These are phyloP conservation scores for Pythium sukuiense DNA, from an alignment of 352 stramenopile genomes.

Conservation along the genomic window DNA sequence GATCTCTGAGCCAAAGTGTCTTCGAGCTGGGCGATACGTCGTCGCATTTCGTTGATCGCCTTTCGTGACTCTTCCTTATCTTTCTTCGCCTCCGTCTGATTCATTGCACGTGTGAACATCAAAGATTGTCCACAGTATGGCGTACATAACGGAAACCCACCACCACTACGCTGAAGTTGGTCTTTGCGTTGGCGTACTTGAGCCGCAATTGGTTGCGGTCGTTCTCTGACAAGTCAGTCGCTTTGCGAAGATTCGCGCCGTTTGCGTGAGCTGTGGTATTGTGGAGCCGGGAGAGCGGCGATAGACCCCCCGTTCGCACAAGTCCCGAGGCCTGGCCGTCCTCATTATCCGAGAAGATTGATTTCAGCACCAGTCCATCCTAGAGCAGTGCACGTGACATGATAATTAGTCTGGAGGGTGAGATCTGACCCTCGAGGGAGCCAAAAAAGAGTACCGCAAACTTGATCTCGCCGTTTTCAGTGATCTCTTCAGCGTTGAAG, in stretches of 20 bases:
- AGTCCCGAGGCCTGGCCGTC: not conserved
- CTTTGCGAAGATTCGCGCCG: constrained; percentile 6
- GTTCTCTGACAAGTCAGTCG: constrained; percentile 46
- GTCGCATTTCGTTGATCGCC: constrained; percentile 54
- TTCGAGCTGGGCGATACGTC: constrained; percentile 48
- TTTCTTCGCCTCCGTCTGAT: constrained; percentile 66
- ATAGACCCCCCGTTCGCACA: constrained; percentile 20
- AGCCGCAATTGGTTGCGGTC: constrained; percentile 69
- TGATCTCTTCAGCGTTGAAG: constrained; percentile 80
- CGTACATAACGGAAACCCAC: constrained; percentile 28
- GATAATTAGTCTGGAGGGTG: not conserved
- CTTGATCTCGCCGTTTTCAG: constrained; percentile 76
- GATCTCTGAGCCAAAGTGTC: constrained; percentile 51
- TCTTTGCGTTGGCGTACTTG: constrained; percentile 84
- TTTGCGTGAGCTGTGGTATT: constrained; percentile 3
- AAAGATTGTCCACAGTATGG: not conserved
- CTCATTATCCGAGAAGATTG: constrained; percentile 46
- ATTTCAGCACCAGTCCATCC: constrained; percentile 69
- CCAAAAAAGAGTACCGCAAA: constrained; percentile 61
- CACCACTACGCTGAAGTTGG: constrained; percentile 68
- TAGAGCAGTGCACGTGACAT: constrained; percentile 18
- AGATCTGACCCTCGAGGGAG: too few species aligned
- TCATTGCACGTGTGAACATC: not conserved
- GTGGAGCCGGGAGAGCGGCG: constrained; percentile 9
- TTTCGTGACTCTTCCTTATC: constrained; percentile 68